A percentile compares a stretch with the other conserved stretches of the same genome.
Conservation (phyloP, 352 stramenopile genomes). For the Phytophthora cactorum region DNA sequence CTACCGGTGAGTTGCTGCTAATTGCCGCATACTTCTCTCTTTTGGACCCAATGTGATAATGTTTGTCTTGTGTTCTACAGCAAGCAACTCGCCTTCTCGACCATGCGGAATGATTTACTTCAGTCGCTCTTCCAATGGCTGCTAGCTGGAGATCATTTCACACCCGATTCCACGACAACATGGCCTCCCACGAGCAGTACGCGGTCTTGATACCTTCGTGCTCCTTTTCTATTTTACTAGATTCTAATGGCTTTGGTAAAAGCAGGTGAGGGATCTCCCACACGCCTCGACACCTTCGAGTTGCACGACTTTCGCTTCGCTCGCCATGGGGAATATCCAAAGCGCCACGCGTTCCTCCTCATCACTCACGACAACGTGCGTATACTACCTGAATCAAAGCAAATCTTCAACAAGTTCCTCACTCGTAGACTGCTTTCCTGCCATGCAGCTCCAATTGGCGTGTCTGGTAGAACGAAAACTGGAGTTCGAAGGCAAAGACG, state of each 20-base stretch:
- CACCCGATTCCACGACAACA: conserved; percentile 9
- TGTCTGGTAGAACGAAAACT: conserved; percentile 44
- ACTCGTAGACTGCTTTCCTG: neutral
- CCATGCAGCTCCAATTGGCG: conserved; percentile 43
- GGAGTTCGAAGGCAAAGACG: conserved; percentile 16
- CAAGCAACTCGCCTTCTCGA: conserved; percentile 39
- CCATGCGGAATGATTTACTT: conserved; percentile 41
- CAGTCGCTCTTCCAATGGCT: conserved; percentile 45
- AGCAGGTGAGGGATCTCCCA: conserved; percentile 10
- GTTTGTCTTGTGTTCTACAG: conserved; percentile 11
- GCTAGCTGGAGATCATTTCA: conserved; percentile 18
- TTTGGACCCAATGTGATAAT: neutral
- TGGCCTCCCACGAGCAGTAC: conserved; percentile 1
- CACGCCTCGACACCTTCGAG: conserved; percentile 30
- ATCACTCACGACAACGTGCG: conserved; percentile 41
- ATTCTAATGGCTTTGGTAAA: too few species aligned
- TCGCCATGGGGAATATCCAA: conserved; percentile 44
- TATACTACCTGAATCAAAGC: neutral
- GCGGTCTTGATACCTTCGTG: neutral
- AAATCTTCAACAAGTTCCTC: neutral
- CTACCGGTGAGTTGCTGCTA: conserved; percentile 32
- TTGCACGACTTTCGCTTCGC: conserved; percentile 46
- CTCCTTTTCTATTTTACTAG: too few species aligned
- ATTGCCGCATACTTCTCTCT: neutral
- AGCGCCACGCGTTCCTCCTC: conserved; percentile 40